phyloP scores from a whole-genome alignment of 2,329 filamentous ascomycete genomes.

The Colletotrichum scovillei region DNA sequence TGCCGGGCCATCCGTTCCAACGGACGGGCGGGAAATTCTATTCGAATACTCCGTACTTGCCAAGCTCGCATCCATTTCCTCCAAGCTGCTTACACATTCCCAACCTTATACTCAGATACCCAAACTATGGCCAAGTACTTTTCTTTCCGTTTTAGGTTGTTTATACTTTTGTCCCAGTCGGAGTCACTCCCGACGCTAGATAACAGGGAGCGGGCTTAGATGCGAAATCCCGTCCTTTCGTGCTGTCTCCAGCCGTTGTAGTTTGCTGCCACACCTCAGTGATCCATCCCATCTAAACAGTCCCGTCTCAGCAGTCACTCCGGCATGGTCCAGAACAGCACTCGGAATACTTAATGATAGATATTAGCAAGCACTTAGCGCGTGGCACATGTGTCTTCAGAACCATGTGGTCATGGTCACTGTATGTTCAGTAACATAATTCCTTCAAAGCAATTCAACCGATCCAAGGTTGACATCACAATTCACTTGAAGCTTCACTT shows the following conservation, averaged over 20 bases:
- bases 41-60: no score
- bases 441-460: neutral
- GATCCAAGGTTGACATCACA: neutral
- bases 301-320: neutral
- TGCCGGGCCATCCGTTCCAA: neutral
- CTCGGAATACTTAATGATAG: neutral
- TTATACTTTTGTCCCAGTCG: neutral
- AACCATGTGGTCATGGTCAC: neutral
- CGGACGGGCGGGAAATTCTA: slow-evolving; percentile 1
- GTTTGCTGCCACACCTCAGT: neutral
- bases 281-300: neutral
- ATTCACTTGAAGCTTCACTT: neutral
- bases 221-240: neutral
- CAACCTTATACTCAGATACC: neutral
- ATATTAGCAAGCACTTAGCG: neutral
- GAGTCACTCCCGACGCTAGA: neutral
- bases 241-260: neutral
- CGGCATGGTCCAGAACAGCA: neutral
- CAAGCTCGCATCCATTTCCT: neutral
- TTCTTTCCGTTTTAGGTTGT: neutral
- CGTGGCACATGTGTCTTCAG: neutral
- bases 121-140: neutral
- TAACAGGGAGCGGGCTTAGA: neutral
- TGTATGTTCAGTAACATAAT: neutral
- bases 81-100: neutral